Conservation (phyloP, 495 filamentous ascomycete genomes). For the Trichocladium uniseriatum region DNA sequence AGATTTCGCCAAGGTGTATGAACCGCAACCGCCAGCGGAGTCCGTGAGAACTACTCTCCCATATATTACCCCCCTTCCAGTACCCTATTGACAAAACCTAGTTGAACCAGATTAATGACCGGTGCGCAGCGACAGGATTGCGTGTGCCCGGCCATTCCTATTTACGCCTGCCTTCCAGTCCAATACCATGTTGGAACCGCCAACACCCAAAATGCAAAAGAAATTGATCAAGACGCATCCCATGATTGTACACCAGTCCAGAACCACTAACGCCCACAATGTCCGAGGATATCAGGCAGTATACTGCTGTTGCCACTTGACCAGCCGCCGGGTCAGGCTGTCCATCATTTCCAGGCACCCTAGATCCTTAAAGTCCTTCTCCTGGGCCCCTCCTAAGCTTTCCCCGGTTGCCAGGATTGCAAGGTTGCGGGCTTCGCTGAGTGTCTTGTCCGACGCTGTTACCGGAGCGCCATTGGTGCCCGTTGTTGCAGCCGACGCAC, state of each 20-base stretch:
- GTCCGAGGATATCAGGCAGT: constrained; percentile 14
- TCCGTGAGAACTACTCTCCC: constrained; percentile 5
- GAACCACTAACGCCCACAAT: background rate
- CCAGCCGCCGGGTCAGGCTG: constrained; percentile 59
- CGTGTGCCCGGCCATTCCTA: background rate
- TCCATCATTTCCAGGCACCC: constrained; percentile 78
- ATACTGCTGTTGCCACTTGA: constrained; percentile 68
- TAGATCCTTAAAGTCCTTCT: constrained; percentile 54
- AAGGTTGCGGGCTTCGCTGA: constrained; percentile 1
- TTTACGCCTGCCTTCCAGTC: background rate
- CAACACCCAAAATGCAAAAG: background rate
- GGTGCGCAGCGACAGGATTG: background rate
- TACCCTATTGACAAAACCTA: background rate
- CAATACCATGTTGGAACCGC: background rate
- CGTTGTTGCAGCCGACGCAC: constrained; percentile 7
- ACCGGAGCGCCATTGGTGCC: constrained; percentile 1
- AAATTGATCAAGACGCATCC: background rate
- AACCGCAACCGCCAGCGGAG: background rate
- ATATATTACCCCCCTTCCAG: constrained; percentile 2
- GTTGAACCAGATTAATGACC: background rate
- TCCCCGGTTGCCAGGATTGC: background rate
- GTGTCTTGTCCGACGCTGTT: background rate
- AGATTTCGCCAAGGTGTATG: constrained; percentile 1
- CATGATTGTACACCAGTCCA: background rate
- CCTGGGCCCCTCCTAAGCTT: constrained; percentile 12